Conservation (phyloP, 768 basidiomycete genomes). For the Kwoniella europaea region DNA sequence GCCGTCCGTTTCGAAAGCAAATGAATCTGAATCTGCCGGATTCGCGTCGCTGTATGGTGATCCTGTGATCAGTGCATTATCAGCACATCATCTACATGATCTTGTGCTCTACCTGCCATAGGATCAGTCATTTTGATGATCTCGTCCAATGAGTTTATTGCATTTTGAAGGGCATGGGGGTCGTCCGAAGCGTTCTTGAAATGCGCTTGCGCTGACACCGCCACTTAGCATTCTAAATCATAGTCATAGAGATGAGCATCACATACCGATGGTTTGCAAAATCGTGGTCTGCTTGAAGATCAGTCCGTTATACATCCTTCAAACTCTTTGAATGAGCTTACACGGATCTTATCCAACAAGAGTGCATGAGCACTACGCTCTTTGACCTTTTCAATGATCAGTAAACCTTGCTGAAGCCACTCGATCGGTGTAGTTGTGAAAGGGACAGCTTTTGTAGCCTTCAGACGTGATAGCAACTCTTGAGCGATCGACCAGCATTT, state of each 20-base stretch:
- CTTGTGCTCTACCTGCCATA: background rate
- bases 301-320: background rate
- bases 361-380: background rate
- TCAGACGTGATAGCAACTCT: background rate
- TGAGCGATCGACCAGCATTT: slow-evolving; percentile 9
- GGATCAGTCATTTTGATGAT: background rate
- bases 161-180: background rate
- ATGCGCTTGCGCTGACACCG: background rate
- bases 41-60: background rate
- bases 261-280: background rate
- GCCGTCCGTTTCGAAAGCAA: background rate
- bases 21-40: background rate
- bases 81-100: background rate
- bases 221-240: background rate
- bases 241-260: too few relatives aligned
- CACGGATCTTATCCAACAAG: background rate
- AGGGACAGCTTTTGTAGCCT: background rate
- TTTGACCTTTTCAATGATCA: background rate
- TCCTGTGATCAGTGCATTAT: background rate
- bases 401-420: slow-evolving; percentile 1
- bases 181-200: slow-evolving; percentile 7
- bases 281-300: background rate
- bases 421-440: slow-evolving; percentile 10
- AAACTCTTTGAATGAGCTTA: background rate
- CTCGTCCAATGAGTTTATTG: background rate